A percentile compares a stretch with the other conserved stretches of the same genome.
phyloP scores from a whole-genome alignment of 2,329 filamentous ascomycete species.

The Colletotrichum sp. region DNA sequence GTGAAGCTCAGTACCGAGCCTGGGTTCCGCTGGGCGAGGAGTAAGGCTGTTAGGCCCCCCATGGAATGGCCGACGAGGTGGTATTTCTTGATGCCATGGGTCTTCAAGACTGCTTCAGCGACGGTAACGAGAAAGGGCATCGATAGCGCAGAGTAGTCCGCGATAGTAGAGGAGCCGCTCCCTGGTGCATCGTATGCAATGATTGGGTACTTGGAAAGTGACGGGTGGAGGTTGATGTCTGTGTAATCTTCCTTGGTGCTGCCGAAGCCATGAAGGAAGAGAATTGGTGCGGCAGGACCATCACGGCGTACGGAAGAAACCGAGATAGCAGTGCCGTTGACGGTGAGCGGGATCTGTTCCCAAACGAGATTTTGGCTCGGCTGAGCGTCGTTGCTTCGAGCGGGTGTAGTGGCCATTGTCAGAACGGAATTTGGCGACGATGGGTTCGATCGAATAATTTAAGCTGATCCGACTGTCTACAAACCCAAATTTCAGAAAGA shows the following conservation, averaged over 20 bases:
- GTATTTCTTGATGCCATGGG: conserved; percentile 15
- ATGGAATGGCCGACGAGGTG: conserved; percentile 33
- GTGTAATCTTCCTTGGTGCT: conserved; percentile 30
- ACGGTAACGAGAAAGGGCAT: conserved; percentile 25
- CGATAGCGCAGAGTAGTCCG: conserved; percentile 16
- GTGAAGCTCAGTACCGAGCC: conserved; percentile 24
- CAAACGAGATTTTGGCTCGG: background rate
- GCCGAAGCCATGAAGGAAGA: conserved; percentile 31
- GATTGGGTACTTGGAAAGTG: conserved; percentile 21
- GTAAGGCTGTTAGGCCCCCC: conserved; percentile 27
- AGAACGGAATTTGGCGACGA: background rate
- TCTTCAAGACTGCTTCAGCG: conserved; percentile 21
- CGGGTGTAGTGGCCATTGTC: background rate
- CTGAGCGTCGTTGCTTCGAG: background rate
- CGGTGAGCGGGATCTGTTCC: background rate
- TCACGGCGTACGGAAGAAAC: conserved; percentile 8
- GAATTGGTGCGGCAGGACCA: background rate
- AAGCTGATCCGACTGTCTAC: background rate
- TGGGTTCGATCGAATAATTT: accelerated
- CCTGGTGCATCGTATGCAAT: conserved; percentile 29
- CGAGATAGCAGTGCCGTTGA: conserved; percentile 24
- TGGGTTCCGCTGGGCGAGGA: conserved; percentile 20
- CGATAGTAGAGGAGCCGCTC: conserved; percentile 23
- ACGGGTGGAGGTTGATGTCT: conserved; percentile 23
- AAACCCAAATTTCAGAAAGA: too few species aligned